These are phyloP conservation scores for Aspergillus leporis DNA, from an alignment of 495 filamentous ascomycete genomes.

Conservation along the genomic window DNA sequence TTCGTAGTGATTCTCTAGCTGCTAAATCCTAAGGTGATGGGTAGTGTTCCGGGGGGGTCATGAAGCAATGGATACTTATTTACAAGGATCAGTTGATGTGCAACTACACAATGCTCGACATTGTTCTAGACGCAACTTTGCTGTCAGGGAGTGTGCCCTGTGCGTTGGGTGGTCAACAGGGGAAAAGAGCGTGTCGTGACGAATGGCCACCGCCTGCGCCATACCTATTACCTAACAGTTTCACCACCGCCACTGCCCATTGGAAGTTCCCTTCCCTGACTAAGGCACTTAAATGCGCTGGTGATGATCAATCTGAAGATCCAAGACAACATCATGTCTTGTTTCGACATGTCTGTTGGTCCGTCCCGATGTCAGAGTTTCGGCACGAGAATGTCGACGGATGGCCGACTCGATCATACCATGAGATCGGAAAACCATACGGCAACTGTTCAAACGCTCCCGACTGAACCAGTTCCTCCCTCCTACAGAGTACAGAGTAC, in stretches of 20 bases:
- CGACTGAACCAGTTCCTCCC: background rate
- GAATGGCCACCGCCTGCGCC: slow-evolving; percentile 29
- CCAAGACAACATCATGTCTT: slow-evolving; percentile 3
- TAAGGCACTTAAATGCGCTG: background rate
- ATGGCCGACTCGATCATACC: slow-evolving; percentile 20
- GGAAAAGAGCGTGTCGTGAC: slow-evolving; percentile 14
- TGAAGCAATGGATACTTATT: background rate
- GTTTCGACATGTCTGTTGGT: slow-evolving; percentile 1
- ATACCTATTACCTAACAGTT: slow-evolving; percentile 44
- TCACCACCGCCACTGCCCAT: slow-evolving; percentile 14
- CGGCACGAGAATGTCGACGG: slow-evolving; percentile 12
- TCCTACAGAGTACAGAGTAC: too few relatives aligned
- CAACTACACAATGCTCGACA: background rate
- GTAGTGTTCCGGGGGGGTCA: background rate
- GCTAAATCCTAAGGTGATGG: background rate
- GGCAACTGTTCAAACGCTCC: background rate
- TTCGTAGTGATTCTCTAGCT: background rate
- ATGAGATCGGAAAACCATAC: slow-evolving; percentile 7
- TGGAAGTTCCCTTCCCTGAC: slow-evolving; percentile 13
- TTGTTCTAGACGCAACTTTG: slow-evolving; percentile 23
- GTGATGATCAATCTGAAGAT: slow-evolving; percentile 12
- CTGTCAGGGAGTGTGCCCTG: slow-evolving; percentile 34
- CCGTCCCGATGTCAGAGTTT: slow-evolving; percentile 13
- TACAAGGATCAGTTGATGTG: slow-evolving; percentile 8
- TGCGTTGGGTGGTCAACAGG: slow-evolving; percentile 14